Percentiles rank a stretch among this genome's conserved stretches.
Evolutionary conservation across 352 stramenopile species (phyloP).

Genomic region (Phytophthora nicotianae): DNA sequence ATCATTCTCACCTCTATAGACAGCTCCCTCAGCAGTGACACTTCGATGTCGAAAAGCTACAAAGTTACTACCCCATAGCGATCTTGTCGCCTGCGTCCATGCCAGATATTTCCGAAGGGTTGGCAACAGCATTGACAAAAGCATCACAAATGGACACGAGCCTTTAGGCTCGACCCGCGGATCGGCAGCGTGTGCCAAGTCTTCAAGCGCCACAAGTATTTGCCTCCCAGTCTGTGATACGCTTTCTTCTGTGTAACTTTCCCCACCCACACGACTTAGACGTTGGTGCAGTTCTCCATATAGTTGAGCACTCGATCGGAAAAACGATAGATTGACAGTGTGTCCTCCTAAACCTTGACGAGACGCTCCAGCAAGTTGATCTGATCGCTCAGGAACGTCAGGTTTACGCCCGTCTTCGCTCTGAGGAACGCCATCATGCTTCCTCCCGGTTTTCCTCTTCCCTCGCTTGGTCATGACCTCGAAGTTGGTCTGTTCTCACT

Average conservation of each 20-base stretch:
- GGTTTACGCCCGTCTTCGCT: neutral
- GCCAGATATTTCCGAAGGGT: conserved; percentile 61
- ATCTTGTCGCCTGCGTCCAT: conserved; percentile 47
- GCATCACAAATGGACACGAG: conserved; percentile 62
- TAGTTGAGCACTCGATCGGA: conserved; percentile 33
- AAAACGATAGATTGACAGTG: conserved; percentile 28
- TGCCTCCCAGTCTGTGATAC: conserved; percentile 36
- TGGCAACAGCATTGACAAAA: conserved; percentile 62
- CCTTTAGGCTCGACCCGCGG: conserved; percentile 16
- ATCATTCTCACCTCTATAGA: conserved; percentile 15
- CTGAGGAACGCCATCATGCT: conserved; percentile 1
- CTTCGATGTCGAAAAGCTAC: conserved; percentile 17
- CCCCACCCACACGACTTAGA: conserved; percentile 10
- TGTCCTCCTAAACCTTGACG: conserved; percentile 3
- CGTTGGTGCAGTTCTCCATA: conserved; percentile 51
- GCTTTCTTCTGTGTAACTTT: conserved; percentile 42
- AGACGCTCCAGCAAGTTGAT: neutral
- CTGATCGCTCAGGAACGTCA: neutral
- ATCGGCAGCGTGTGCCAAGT: conserved; percentile 22
- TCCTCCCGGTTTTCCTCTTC: conserved; percentile 27
- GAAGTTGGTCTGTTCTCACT: too few species aligned
- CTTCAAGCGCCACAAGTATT: conserved; percentile 33
- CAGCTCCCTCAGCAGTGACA: conserved; percentile 10
- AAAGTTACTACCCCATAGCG: conserved; percentile 37
- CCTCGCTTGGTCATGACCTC: conserved; percentile 29